Base-by-base conservation (phyloP, 805 yeast species). In the Zygosaccharomyces rouxii region DNA sequence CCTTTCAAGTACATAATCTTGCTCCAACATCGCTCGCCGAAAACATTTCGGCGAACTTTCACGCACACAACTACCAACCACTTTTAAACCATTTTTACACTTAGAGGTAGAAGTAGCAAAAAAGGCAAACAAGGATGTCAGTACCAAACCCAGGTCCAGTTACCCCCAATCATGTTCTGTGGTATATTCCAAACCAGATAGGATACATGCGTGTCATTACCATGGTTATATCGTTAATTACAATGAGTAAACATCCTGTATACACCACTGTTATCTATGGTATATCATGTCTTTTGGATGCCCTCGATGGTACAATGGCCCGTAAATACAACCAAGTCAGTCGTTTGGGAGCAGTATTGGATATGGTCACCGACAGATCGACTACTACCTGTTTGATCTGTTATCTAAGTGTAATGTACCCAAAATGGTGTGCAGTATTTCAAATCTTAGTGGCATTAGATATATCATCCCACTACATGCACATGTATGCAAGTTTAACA, bases 301-400 rank as follows among this genome's bases (percentile, higher is more conserved):
- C 99, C 0, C 79, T 89, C 49, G 99, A 94, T 66, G 99, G 99
- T 3, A 82, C 84, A 47, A 95, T 96, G 49, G 99, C 99, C 4
- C 78, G 99, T 54, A 78, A 77, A 60, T 88, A 76, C 66, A 80
- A 86, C 65, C 99, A 94, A 68, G 84, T 96, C 13, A 87, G 97
- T 28, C 78, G 80, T 56, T 88, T 89, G 57, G 99, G 99, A 31
- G 98, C 99, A 16, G 96, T 95, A 18, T 77, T 94, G 58, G 99
- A 94, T 69, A 94, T 94, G 99, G 97, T 94, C 28, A 92, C 99
- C 16, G 99, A 94, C 67, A 78, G 99, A 63, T 94, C 97, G 66
- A 90, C 99, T 11, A 94, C 99, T 0, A 80, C 95, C 11, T 85
- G 96, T n/a, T 76, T 94, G 60, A 82, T 94, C 57, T 89, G 95